Conservation (phyloP, 2,329 filamentous ascomycete genomes). For the Venturiaceae sp. region DNA sequence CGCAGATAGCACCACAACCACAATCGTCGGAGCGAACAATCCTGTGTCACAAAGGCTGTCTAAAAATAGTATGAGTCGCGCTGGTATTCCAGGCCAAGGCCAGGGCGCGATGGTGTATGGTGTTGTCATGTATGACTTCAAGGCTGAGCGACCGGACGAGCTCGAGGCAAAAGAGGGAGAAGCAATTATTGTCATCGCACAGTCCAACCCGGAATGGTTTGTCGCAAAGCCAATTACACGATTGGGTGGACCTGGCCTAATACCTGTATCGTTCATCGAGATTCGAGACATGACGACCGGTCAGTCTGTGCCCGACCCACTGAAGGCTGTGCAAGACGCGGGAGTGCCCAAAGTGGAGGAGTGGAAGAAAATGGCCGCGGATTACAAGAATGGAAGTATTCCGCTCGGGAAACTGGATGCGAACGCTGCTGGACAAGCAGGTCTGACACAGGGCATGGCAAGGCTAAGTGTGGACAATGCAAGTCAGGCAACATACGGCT, state of each 20-base stretch:
- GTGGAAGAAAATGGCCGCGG: conserved; percentile 99
- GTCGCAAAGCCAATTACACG: conserved; percentile 98
- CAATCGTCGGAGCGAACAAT: conserved; percentile 19
- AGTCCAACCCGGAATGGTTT: conserved; percentile 98
- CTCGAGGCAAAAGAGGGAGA: conserved; percentile 91
- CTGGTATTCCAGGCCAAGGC: conserved; percentile 30
- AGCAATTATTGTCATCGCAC: conserved; percentile 95
- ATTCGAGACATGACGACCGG: conserved; percentile 90
- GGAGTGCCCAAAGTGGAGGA: conserved; percentile 94
- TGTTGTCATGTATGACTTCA: conserved; percentile 94
- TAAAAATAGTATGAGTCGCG: conserved; percentile 25
- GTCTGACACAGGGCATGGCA: conserved; percentile 50
- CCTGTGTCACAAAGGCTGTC: conserved; percentile 26
- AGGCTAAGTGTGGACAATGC: conserved; percentile 65
- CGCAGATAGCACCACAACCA: conserved; percentile 42
- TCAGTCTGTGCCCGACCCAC: conserved; percentile 67
- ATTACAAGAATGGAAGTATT: conserved; percentile 99
- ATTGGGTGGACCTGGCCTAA: conserved; percentile 88
- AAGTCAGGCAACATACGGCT: conserved; percentile 19
- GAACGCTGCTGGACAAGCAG: conserved; percentile 60
- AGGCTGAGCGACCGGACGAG: conserved; percentile 90
- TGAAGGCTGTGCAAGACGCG: conserved; percentile 76
- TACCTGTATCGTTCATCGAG: conserved; percentile 94
- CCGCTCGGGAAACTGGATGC: conserved; percentile 73
- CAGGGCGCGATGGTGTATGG: conserved; percentile 88